A percentile compares a stretch with the other conserved stretches of the same genome.
Evolutionary conservation across 495 filamentous ascomycete genomes (phyloP).

Genomic region (Penicillium antarcticum): DNA sequence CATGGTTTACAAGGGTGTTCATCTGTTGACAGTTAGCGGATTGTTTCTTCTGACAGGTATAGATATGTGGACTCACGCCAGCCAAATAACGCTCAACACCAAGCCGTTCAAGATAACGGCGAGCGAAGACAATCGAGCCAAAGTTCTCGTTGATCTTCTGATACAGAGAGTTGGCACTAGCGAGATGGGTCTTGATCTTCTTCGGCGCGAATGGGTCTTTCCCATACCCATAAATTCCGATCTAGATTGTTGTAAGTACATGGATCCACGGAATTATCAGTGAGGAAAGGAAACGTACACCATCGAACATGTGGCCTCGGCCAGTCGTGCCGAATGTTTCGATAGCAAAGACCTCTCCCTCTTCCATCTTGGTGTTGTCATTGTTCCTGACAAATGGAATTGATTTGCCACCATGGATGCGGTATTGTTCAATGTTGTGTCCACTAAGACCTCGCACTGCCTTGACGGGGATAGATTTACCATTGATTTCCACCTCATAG

Average conservation of each 20-base stretch:
- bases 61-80: constrained; percentile 41
- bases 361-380: constrained; percentile 63
- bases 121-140: constrained; percentile 58
- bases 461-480: constrained; percentile 56
- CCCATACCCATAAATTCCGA: constrained; percentile 48
- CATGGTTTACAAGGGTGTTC: constrained; percentile 50
- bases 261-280: not conserved
- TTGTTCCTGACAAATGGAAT: constrained; percentile 59
- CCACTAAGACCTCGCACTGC: constrained; percentile 55
- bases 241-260: constrained; percentile 21
- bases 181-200: constrained; percentile 46
- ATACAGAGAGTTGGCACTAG: constrained; percentile 55
- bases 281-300: constrained; percentile 26
- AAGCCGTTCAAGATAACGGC: constrained; percentile 61
- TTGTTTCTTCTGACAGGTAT: not conserved
- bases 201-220: constrained; percentile 47
- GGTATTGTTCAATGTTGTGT: constrained; percentile 57
- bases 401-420: constrained; percentile 59
- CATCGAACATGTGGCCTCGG: constrained; percentile 43
- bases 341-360: constrained; percentile 62
- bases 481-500: constrained; percentile 59
- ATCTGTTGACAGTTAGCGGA: constrained; percentile 28
- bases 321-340: constrained; percentile 65
- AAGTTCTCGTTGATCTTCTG: constrained; percentile 64
- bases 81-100: constrained; percentile 59